Conservation (phyloP, 768 basidiomycete species). For the Boletellus emodensis region DNA sequence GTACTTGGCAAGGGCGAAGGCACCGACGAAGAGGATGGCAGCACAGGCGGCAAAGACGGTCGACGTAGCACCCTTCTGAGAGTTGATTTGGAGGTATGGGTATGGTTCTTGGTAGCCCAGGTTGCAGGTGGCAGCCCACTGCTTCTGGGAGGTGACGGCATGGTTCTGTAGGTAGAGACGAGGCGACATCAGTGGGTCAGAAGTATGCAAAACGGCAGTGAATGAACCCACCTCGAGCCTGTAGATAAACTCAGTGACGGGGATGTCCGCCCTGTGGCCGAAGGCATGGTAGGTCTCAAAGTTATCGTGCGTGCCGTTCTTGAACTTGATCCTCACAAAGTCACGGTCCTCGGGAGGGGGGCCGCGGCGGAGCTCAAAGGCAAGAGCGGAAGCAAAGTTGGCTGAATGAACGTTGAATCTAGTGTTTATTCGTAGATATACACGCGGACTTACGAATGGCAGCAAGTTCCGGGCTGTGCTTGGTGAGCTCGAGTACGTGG, state of each 20-base stretch:
- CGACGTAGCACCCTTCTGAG: slow-evolving; percentile 29
- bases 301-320: slow-evolving; percentile 65
- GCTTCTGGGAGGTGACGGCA: slow-evolving; percentile 40
- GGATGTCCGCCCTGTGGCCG: slow-evolving; percentile 70
- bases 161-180: slow-evolving; percentile 33
- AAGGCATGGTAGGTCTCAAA: slow-evolving; percentile 73
- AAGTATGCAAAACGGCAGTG: not conserved
- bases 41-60: slow-evolving; percentile 34
- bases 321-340: slow-evolving; percentile 82
- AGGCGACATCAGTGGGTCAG: slow-evolving; percentile 2
- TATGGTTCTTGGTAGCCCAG: slow-evolving; percentile 28
- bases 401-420: slow-evolving; percentile 39
- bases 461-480: slow-evolving; percentile 53
- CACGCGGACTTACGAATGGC: slow-evolving; percentile 55
- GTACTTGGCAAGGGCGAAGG: slow-evolving; percentile 33
- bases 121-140: slow-evolving; percentile 44
- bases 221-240: slow-evolving; percentile 56
- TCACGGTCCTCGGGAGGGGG: slow-evolving; percentile 72
- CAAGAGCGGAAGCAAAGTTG: slow-evolving; percentile 68
- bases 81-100: slow-evolving; percentile 30
- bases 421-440: slow-evolving; percentile 3
- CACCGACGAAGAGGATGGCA: slow-evolving; percentile 34
- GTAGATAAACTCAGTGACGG: slow-evolving; percentile 83
- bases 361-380: slow-evolving; percentile 75
- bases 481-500: slow-evolving; percentile 63